phyloP scores from a whole-genome alignment of 177 flowering plant species.

The Tripterygium wilfordii region DNA sequence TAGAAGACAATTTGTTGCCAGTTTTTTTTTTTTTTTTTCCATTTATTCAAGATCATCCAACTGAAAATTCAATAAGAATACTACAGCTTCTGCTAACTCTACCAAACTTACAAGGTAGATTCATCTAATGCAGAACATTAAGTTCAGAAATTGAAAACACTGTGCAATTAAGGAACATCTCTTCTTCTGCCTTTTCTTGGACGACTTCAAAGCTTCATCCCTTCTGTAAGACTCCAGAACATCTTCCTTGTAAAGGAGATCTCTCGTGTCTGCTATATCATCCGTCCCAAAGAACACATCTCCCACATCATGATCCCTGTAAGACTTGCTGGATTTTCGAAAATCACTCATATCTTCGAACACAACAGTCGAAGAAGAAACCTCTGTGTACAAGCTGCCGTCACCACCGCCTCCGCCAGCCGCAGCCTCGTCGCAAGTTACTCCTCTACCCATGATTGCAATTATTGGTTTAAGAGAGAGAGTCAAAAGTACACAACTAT shows the following conservation, averaged over 20 bases:
- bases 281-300: constrained; percentile 2
- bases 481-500: constrained; percentile 15
- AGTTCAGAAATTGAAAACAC: constrained; percentile 4
- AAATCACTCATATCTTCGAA: no score
- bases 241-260: constrained; percentile 5
- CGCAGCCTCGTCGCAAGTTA: background rate
- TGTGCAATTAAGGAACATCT: background rate
- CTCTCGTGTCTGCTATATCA: background rate
- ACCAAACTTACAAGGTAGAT: no score
- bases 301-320: background rate
- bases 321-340: background rate
- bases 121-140: constrained; percentile 1
- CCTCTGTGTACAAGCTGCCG: background rate
- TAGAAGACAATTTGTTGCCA: no score
- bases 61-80: no score
- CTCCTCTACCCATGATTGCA: background rate
- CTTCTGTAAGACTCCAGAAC: constrained; percentile 1
- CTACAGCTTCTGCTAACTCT: no score
- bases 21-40: no score
- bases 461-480: background rate
- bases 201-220: background rate
- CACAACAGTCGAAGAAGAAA: background rate
- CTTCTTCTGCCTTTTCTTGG: background rate
- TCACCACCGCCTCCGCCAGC: background rate
- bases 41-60: no score